Conservation (phyloP, 371 early-diverging fungal species). For the Rhizopus sp. region DNA sequence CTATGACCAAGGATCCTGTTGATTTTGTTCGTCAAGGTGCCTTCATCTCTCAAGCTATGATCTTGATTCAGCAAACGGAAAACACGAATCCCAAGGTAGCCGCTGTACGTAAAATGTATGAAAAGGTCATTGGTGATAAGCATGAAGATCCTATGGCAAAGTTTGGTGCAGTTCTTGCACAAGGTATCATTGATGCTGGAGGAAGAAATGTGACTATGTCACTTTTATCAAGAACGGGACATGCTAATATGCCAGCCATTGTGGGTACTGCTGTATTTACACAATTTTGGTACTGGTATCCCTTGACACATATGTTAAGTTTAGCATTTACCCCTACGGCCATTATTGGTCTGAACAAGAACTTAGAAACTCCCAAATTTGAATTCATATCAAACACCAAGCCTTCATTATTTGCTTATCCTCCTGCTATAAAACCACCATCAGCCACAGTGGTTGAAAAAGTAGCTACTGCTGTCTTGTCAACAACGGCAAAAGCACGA, state of each 20-base stretch:
- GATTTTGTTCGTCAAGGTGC: slow-evolving; percentile 99
- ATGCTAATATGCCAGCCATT: slow-evolving; percentile 91
- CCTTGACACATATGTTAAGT: slow-evolving; percentile 92
- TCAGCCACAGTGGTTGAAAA: slow-evolving; percentile 65
- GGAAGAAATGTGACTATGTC: slow-evolving; percentile 97
- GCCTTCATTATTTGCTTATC: slow-evolving; percentile 93
- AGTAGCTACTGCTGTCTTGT: slow-evolving; percentile 90
- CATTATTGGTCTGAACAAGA: slow-evolving; percentile 90
- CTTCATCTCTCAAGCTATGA: slow-evolving; percentile 96
- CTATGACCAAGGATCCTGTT: slow-evolving; percentile 96
- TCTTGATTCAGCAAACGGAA: slow-evolving; percentile 96
- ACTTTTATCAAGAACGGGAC: slow-evolving; percentile 86
- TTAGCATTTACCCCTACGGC: slow-evolving; percentile 95
- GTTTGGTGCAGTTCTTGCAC: slow-evolving; percentile 97
- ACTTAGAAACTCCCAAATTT: slow-evolving; percentile 87
- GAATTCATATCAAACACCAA: slow-evolving; percentile 83
- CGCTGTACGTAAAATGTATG: slow-evolving; percentile 81
- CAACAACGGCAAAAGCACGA: slow-evolving; percentile 93
- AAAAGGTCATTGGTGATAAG: slow-evolving; percentile 90
- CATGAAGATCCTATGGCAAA: slow-evolving; percentile 94
- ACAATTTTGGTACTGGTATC: slow-evolving; percentile 99
- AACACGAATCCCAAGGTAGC: slow-evolving; percentile 76
- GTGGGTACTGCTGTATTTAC: slow-evolving; percentile 97
- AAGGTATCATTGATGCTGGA: slow-evolving; percentile 98
- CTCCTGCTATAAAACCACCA: slow-evolving; percentile 76